Evolutionary conservation across 805 yeast genomes (phyloP).

Genomic region (Sugiyamaella floridensis): DNA sequence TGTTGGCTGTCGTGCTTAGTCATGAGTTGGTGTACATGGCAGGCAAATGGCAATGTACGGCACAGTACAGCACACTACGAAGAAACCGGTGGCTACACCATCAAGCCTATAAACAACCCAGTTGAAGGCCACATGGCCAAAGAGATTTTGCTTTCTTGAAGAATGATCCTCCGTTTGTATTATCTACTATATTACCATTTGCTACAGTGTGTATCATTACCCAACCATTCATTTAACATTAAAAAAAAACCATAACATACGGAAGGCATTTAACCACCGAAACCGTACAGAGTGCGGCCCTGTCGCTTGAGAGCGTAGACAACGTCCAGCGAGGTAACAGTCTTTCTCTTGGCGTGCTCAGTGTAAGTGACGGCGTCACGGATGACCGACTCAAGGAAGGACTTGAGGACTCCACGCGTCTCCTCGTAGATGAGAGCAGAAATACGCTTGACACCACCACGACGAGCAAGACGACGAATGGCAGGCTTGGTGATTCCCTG

Average conservation of each 20-base stretch:
- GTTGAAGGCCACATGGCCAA: no score
- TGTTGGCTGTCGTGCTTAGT: no score
- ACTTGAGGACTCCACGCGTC: slow-evolving; percentile 93
- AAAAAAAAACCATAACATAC: not conserved
- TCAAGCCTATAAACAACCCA: no score
- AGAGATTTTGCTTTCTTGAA: no score
- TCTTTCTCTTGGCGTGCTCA: slow-evolving; percentile 99
- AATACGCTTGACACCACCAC: slow-evolving; percentile 99
- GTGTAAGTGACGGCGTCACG: slow-evolving; percentile 99
- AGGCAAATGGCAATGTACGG: no score
- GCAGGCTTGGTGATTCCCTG: slow-evolving; percentile 99
- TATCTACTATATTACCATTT: no score
- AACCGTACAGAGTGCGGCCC: slow-evolving; percentile 99
- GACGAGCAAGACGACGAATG: slow-evolving; percentile 99
- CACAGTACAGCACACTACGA: no score
- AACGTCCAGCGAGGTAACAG: slow-evolving; percentile 97
- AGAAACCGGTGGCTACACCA: no score
- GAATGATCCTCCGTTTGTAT: no score
- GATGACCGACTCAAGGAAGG: slow-evolving; percentile 94
- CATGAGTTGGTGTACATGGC: no score
- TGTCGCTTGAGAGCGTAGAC: slow-evolving; percentile 99
- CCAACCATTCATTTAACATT: not conserved
- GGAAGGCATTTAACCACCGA: slow-evolving; percentile 79
- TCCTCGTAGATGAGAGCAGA: slow-evolving; percentile 98
- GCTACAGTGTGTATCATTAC: not conserved